These are phyloP conservation scores for Mimosa bimucronata DNA, from an alignment of 306 rosid species.

Conservation along the genomic window DNA sequence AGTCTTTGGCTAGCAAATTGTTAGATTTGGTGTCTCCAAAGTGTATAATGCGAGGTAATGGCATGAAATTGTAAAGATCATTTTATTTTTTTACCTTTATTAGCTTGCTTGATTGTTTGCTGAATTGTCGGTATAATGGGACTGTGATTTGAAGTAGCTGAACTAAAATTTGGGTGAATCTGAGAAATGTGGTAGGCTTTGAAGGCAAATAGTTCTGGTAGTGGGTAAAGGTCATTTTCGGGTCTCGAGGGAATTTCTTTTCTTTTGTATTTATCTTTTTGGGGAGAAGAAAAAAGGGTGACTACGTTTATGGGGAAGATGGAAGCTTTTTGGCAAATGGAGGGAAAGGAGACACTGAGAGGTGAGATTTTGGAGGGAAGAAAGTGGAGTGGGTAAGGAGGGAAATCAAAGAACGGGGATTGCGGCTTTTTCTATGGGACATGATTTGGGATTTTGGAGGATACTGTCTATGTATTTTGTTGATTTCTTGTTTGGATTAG, in stretches of 20 bases:
- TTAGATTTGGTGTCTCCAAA: not conserved
- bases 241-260: not conserved
- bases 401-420: constrained; percentile 29
- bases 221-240: not conserved
- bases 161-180: not conserved
- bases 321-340: not conserved
- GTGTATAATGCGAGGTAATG: not conserved
- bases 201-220: not conserved
- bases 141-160: not conserved
- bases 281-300: not conserved
- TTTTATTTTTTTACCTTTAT: not conserved
- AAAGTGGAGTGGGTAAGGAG: not conserved
- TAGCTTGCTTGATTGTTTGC: not conserved
- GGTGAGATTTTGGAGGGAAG: not conserved
- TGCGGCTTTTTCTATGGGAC: constrained; percentile 32
- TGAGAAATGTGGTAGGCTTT: not conserved
- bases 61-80: constrained; percentile 44
- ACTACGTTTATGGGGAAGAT: not conserved
- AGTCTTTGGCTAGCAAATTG: constrained; percentile 2
- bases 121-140: not conserved
- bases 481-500: not conserved
- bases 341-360: constrained; percentile 27
- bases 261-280: not conserved
- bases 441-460: not conserved
- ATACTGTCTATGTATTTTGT: not conserved